phyloP scores from a whole-genome alignment of 768 basidiomycete species.

The Russula earlei region DNA sequence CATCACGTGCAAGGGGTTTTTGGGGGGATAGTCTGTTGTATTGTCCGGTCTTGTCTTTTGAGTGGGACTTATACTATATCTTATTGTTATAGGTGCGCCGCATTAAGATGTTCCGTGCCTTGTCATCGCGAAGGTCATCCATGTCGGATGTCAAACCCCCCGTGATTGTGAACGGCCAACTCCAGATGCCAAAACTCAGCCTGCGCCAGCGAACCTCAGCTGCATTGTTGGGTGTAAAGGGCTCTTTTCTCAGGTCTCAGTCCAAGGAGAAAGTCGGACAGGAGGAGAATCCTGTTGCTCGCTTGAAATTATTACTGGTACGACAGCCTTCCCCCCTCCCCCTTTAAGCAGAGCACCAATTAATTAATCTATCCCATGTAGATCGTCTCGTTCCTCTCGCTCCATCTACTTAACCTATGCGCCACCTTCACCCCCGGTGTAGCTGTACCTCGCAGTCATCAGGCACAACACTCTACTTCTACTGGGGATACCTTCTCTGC shows the following conservation, averaged over 20 bases:
- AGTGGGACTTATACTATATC: constrained; percentile 2
- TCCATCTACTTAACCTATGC: constrained; percentile 89
- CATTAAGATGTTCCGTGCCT: constrained; percentile 50
- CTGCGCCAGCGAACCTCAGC: constrained; percentile 25
- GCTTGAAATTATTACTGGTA: constrained; percentile 82
- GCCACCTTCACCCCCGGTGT: constrained; percentile 70
- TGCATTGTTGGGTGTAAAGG: constrained; percentile 39
- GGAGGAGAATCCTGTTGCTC: constrained; percentile 71
- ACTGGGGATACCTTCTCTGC: constrained; percentile 21
- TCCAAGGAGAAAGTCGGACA: constrained; percentile 33
- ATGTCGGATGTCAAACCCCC: constrained; percentile 21
- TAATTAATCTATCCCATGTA: constrained; percentile 23
- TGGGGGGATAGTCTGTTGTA: neutral
- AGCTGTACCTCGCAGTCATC: constrained; percentile 42
- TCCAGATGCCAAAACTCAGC: constrained; percentile 20
- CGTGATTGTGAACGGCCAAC: constrained; percentile 16
- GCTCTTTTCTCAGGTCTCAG: constrained; percentile 33
- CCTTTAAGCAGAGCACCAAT: neutral
- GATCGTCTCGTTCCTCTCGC: constrained; percentile 83
- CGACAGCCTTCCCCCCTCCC: neutral
- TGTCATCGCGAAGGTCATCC: constrained; percentile 31
- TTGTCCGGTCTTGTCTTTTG: constrained; percentile 1
- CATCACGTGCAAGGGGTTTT: constrained; percentile 3
- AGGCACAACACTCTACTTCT: constrained; percentile 24
- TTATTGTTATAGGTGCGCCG: constrained; percentile 47